Percentiles rank a stretch among this genome's conserved stretches.
These are phyloP conservation scores for Staphylotrichum tortipilum DNA, from an alignment of 495 filamentous ascomycete genomes.

Conservation along the genomic window DNA sequence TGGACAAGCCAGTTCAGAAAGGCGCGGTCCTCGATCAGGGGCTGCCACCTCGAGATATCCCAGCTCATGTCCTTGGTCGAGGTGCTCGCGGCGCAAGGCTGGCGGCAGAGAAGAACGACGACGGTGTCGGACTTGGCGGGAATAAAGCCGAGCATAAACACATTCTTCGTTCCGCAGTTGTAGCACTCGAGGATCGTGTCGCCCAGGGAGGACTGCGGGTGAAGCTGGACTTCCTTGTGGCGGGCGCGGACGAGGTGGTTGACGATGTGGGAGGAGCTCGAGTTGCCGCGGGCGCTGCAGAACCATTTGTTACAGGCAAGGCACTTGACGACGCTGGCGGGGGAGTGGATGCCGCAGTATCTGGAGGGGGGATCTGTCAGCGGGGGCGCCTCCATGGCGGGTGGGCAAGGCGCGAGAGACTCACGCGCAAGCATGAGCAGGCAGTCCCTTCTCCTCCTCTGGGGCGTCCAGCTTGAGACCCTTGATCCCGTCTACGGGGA, in stretches of 20 bases:
- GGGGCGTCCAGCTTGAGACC: conserved; percentile 53
- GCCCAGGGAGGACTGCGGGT: conserved; percentile 88
- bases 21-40: conserved; percentile 91
- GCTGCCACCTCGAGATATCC: conserved; percentile 97
- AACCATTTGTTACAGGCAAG: conserved; percentile 97
- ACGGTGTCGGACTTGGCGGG: conserved; percentile 99
- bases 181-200: conserved; percentile 98
- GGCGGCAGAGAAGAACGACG: conserved; percentile 91
- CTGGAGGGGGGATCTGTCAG: conserved; percentile 34
- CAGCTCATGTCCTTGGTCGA: conserved; percentile 99
- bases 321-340: conserved; percentile 92
- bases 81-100: conserved; percentile 87
- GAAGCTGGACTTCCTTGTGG: conserved; percentile 97
- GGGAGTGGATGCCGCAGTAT: conserved; percentile 96
- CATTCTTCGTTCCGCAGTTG: conserved; percentile 98
- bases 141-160: conserved; percentile 98
- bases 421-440: conserved; percentile 93
- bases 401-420: conserved; percentile 34
- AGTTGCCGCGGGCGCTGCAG: conserved; percentile 94
- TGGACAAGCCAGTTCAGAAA: conserved; percentile 93
- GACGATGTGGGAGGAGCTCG: conserved; percentile 94
- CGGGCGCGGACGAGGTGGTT: conserved; percentile 96
- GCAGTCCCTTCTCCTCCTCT: conserved; percentile 84
- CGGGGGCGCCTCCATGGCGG: not conserved
- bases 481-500: conserved; percentile 67